phyloP scores from a whole-genome alignment of 176 grass and related monocot species.

The Aegilops sharonensis region DNA sequence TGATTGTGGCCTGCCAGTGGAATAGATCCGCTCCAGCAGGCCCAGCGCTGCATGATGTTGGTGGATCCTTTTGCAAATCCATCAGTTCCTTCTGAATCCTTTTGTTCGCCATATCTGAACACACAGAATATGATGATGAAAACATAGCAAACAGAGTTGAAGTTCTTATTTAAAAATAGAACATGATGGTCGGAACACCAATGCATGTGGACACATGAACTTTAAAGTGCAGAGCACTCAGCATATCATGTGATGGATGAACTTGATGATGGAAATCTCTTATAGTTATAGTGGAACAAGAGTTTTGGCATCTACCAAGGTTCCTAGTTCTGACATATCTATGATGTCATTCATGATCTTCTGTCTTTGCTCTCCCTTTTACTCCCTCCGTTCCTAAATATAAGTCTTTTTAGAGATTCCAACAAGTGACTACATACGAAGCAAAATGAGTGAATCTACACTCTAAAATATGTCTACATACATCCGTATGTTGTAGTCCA shows the following conservation, averaged over 20 bases:
- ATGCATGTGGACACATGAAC: not conserved
- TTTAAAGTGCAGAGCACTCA: not conserved
- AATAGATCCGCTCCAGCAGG: slow-evolving; percentile 84
- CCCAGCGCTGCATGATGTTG: slow-evolving; percentile 83
- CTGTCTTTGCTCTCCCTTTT: not conserved
- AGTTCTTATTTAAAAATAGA: not conserved
- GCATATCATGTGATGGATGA: not conserved
- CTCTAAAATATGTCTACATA: no score
- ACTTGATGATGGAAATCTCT: not conserved
- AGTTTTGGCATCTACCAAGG: not conserved
- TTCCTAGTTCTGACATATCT: not conserved
- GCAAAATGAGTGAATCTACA: no score
- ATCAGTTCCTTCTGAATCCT: slow-evolving; percentile 91
- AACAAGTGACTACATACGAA: no score
- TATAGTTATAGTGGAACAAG: not conserved
- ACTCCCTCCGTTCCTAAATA: no score
- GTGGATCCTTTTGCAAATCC: slow-evolving; percentile 92
- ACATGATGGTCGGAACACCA: not conserved
- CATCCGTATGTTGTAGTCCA: no score
- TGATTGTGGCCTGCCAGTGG: slow-evolving; percentile 92
- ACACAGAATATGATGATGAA: slow-evolving; percentile 22
- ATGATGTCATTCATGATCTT: not conserved
- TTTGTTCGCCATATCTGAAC: slow-evolving; percentile 82
- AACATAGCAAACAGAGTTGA: not conserved
- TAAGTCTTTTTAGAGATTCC: no score